phyloP scores from a whole-genome alignment of 1,139 yeast species.

The Lodderomyces pseudojiufengensis region DNA sequence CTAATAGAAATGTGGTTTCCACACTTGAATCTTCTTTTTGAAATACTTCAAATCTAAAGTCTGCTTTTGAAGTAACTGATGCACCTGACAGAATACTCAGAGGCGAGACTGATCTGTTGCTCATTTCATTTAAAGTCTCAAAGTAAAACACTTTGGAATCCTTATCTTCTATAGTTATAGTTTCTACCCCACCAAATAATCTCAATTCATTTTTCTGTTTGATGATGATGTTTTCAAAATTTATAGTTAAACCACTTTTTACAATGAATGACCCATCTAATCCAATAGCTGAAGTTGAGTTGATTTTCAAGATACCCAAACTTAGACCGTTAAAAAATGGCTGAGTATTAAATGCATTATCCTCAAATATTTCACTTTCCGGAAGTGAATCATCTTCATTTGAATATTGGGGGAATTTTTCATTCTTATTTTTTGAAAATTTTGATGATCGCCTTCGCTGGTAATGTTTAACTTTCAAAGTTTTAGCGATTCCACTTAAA shows the following conservation, averaged over 20 bases:
- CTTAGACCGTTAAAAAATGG: constrained; percentile 32
- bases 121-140: constrained; percentile 10
- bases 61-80: constrained; percentile 30
- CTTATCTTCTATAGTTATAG: constrained; percentile 20
- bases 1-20: constrained; percentile 43
- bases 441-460: constrained; percentile 22
- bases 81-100: constrained; percentile 9
- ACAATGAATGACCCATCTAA: constrained; percentile 38
- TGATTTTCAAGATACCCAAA: constrained; percentile 32
- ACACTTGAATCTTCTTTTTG: constrained; percentile 19
- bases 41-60: constrained; percentile 51
- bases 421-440: constrained; percentile 5
- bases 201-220: constrained; percentile 41
- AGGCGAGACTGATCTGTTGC: constrained; percentile 8
- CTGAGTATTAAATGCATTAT: constrained; percentile 9
- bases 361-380: constrained; percentile 11
- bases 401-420: constrained; percentile 31
- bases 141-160: constrained; percentile 20
- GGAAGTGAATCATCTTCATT: constrained; percentile 17
- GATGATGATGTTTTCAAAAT: constrained; percentile 29
- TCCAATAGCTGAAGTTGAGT: constrained; percentile 44
- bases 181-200: constrained; percentile 47
- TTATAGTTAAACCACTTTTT: constrained; percentile 23
- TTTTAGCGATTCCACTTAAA: constrained; percentile 30
- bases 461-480: constrained; percentile 29